Evolutionary conservation across 306 rosid genomes (phyloP).

Genomic region (Crataegus laevigata): DNA sequence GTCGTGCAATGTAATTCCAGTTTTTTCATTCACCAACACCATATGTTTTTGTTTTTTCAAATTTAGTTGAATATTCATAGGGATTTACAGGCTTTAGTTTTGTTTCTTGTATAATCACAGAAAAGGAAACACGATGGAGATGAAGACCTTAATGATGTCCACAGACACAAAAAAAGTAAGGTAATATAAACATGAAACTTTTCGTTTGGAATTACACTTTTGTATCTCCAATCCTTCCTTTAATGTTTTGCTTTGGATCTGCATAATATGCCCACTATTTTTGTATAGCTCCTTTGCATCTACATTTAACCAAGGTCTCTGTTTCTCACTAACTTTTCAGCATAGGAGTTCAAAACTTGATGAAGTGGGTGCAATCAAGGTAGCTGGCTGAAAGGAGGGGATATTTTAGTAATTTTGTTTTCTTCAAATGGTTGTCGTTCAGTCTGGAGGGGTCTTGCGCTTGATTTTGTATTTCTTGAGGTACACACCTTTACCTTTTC

Average conservation of each 20-base stretch:
- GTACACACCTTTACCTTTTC: constrained; percentile 37
- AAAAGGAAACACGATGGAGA: constrained; percentile 99
- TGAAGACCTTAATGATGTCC: constrained; percentile 73
- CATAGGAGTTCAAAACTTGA: constrained; percentile 85
- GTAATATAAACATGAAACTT: constrained; percentile 43
- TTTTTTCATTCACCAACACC: not conserved
- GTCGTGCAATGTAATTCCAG: not conserved
- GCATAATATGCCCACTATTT: constrained; percentile 7
- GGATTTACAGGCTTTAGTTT: constrained; percentile 6
- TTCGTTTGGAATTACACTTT: not conserved
- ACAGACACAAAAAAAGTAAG: constrained; percentile 98
- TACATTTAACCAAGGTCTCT: constrained; percentile 4
- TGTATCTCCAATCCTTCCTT: not conserved
- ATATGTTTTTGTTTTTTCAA: not conserved
- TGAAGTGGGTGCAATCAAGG: constrained; percentile 78
- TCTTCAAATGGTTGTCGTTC: constrained; percentile 54
- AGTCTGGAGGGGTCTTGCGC: constrained; percentile 55
- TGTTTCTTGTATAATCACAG: constrained; percentile 40
- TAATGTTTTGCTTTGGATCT: not conserved
- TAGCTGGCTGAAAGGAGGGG: constrained; percentile 66
- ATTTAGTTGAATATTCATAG: not conserved
- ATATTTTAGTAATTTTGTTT: constrained; percentile 41
- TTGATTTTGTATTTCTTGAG: constrained; percentile 59
- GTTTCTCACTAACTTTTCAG: constrained; percentile 41
- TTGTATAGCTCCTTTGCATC: constrained; percentile 1